These are phyloP conservation scores for Xylariales sp. DNA, from an alignment of 2,329 filamentous ascomycete genomes.

Conservation along the genomic window DNA sequence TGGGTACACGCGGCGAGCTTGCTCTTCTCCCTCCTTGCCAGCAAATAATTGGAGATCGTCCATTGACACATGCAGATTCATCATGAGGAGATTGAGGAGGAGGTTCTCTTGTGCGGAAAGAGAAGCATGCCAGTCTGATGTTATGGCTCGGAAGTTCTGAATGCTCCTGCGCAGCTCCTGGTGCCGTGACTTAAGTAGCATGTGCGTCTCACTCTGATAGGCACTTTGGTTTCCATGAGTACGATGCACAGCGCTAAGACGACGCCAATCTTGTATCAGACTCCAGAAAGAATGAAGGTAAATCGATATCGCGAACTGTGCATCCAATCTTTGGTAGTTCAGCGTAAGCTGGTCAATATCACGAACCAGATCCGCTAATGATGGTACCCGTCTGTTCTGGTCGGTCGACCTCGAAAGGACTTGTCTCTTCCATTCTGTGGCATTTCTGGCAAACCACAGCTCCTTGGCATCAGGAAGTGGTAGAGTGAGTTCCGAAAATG, in stretches of 20 bases:
- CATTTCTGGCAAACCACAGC: slow-evolving; percentile 62
- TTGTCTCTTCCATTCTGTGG: slow-evolving; percentile 59
- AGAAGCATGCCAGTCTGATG: slow-evolving; percentile 37
- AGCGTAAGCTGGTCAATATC: slow-evolving; percentile 48
- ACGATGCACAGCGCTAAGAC: slow-evolving; percentile 47
- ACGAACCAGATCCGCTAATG: slow-evolving; percentile 51
- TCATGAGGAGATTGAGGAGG: slow-evolving; percentile 50
- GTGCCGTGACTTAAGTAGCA: slow-evolving; percentile 51
- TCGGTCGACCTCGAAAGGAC: slow-evolving; percentile 41
- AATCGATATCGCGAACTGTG: slow-evolving; percentile 52
- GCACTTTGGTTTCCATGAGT: slow-evolving; percentile 42
- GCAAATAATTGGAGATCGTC: slow-evolving; percentile 65
- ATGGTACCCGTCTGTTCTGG: slow-evolving; percentile 40
- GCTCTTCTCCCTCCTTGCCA: slow-evolving; percentile 63
- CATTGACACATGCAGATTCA: slow-evolving; percentile 61
- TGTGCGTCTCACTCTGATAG: slow-evolving; percentile 32
- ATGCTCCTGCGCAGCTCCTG: slow-evolving; percentile 60
- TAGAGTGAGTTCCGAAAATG: slow-evolving; percentile 64
- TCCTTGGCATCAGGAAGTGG: slow-evolving; percentile 58
- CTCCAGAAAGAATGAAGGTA: slow-evolving; percentile 63
- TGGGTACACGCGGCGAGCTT: slow-evolving; percentile 56
- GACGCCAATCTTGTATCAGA: slow-evolving; percentile 62
- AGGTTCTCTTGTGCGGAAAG: slow-evolving; percentile 40
- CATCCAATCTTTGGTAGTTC: slow-evolving; percentile 48
- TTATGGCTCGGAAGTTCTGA: slow-evolving; percentile 38